Percentiles rank a stretch among this genome's conserved stretches.
Evolutionary conservation across 2,329 filamentous ascomycete genomes (phyloP).

Genomic region (Trematosphaeria pertusa): DNA sequence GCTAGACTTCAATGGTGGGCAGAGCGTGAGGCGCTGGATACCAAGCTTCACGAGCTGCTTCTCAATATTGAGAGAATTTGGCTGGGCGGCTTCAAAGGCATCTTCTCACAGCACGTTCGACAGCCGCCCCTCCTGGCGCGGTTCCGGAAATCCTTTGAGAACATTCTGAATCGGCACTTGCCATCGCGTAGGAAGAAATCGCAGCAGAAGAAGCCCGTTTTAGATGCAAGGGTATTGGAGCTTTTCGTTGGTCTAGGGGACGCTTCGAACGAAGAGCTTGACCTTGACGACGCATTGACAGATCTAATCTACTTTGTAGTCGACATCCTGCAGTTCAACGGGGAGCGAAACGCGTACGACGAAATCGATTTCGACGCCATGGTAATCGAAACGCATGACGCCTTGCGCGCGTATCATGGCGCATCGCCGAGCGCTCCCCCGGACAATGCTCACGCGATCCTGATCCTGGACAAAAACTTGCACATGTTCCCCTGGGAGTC

Average conservation of each 20-base stretch:
- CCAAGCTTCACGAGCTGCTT: conserved; percentile 77
- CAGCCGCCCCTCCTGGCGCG: conserved; percentile 70
- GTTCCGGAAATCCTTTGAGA: conserved; percentile 80
- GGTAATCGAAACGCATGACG: conserved; percentile 86
- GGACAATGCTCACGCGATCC: conserved; percentile 72
- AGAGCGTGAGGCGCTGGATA: conserved; percentile 80
- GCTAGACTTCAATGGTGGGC: conserved; percentile 89
- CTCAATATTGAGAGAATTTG: conserved; percentile 89
- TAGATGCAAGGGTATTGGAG: conserved; percentile 77
- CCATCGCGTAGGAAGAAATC: conserved; percentile 77
- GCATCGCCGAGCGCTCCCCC: conserved; percentile 47
- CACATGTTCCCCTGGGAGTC: conserved; percentile 97
- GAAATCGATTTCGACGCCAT: conserved; percentile 96
- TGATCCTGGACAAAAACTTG: conserved; percentile 89
- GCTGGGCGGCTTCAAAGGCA: conserved; percentile 92
- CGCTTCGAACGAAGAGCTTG: conserved; percentile 68
- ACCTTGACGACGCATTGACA: conserved; percentile 87
- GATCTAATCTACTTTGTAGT: conserved; percentile 96
- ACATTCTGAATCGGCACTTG: conserved; percentile 81
- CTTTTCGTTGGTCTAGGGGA: conserved; percentile 87
- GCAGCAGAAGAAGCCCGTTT: conserved; percentile 55
- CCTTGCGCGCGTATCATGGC: conserved; percentile 78
- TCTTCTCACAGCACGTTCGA: conserved; percentile 79
- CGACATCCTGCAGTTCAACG: conserved; percentile 95
- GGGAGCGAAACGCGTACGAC: conserved; percentile 95